Percentiles rank a stretch among this genome's conserved stretches.
Conservation (phyloP, 768 basidiomycete genomes). For the Gymnopilus junonius region DNA sequence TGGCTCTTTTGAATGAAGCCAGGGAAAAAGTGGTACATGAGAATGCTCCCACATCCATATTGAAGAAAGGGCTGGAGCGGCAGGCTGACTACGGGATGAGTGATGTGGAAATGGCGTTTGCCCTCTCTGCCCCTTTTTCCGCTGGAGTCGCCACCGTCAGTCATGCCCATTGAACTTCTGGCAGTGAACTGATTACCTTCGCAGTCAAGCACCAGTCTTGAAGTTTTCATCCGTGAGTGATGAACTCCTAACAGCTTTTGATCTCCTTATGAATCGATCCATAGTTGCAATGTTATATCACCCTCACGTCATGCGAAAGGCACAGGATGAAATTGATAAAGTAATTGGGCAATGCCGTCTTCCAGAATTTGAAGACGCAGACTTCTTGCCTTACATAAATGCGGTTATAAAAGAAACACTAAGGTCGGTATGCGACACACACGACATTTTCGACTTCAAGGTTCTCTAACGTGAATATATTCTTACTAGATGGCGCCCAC, state of each 20-base stretch:
- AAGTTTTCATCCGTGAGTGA: constrained; percentile 18
- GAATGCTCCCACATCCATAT: constrained; percentile 36
- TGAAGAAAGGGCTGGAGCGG: constrained; percentile 43
- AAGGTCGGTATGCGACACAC: constrained; percentile 21
- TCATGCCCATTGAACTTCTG: constrained; percentile 17
- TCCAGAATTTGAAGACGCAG: constrained; percentile 36
- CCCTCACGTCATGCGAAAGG: constrained; percentile 33
- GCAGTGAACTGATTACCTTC: background rate
- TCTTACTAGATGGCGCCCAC: constrained; percentile 30
- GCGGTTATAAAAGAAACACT: constrained; percentile 28
- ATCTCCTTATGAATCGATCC: background rate
- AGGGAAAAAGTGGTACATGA: constrained; percentile 24
- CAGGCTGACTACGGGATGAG: constrained; percentile 45
- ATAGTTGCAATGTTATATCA: constrained; percentile 39
- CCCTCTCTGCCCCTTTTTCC: constrained; percentile 32
- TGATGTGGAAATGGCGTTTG: constrained; percentile 47
- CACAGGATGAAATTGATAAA: constrained; percentile 39
- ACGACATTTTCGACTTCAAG: constrained; percentile 33
- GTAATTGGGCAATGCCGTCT: constrained; percentile 33
- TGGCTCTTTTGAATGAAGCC: constrained; percentile 29
- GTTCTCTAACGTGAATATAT: constrained; percentile 3
- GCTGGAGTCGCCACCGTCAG: constrained; percentile 35
- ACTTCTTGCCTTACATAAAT: constrained; percentile 29
- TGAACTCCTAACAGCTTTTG: background rate
- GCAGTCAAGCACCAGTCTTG: constrained; percentile 18